Evolutionary conservation across 1,284 basidiomycete genomes (phyloP), one percentile per base, ranked within the genome.

Genomic region (Malassezia dermatis): DNA sequence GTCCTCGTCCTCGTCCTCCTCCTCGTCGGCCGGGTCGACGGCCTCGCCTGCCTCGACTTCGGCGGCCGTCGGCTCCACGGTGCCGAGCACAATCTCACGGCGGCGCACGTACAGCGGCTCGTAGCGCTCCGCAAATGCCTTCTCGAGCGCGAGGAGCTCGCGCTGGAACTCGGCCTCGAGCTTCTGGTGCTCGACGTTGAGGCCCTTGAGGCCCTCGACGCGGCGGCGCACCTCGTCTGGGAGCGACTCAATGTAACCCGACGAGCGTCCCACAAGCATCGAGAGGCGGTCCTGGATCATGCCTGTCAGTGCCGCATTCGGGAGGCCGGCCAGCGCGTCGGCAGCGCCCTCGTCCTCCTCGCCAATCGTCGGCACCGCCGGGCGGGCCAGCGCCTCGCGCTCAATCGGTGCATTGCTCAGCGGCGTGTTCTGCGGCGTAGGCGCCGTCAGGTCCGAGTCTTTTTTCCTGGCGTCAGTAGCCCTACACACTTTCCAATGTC

Each of bases 161-260:
- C 85, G 83, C 78, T 96, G 95, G 82, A 93, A 94, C 80, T 91
- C 83, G 71, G 86, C 86, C 77, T 95, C 89, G 54, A 96, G 82
- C 75, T 90, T 87, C 68, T 84, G 84, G 78, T 95, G 89, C 79
- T 91, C 86, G 64, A 84, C 84, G 77, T 96, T 91, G 41, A 98
- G 81, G 57, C 90, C 93, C 77, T 95, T 94, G 70, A 98, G 80
- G 35, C 85, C 93, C 78, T 93, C 87, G 71, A 96, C 79, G 69
- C 84, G 86, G 75, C 84, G 80, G 78, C 87, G 88, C 67, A 93
- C 83, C 53, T 85, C 83, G 44, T 80, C 77, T 12, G 91, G 88
- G 43, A 96, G 82, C 68, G 80, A 82, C 79, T 95, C 89, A 76
- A 89, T 80, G 77, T 89, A 89, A 34, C 87, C 88, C 10, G 86